Conservation (phyloP, 805 yeast genomes). For the Lachancea sp. region DNA sequence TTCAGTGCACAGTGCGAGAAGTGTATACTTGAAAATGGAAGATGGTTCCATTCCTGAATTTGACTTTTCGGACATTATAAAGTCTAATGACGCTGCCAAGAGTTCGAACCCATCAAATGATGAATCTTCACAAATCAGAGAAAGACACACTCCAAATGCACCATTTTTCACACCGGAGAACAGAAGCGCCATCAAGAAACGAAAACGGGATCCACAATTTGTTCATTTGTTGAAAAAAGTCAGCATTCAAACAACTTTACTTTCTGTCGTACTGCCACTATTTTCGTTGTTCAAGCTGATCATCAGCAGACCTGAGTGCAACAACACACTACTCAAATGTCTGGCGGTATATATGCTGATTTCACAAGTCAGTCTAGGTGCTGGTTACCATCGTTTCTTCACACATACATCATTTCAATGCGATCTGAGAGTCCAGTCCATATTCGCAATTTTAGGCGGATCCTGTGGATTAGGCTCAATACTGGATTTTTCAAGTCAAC, state of each 20-base stretch:
- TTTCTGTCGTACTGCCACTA: constrained; percentile 21
- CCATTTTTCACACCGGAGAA: background rate
- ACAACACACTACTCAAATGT: constrained; percentile 10
- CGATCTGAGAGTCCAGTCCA: constrained; percentile 14
- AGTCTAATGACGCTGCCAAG: constrained; percentile 3
- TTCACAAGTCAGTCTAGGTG: constrained; percentile 19
- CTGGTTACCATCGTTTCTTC: constrained; percentile 26
- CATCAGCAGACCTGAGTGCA: constrained; percentile 15
- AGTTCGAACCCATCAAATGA: background rate
- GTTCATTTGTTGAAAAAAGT: constrained; percentile 25
- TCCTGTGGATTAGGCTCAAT: constrained; percentile 25
- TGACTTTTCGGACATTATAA: constrained; percentile 16
- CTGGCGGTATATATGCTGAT: constrained; percentile 15
- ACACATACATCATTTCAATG: constrained; percentile 23
- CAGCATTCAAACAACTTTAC: constrained; percentile 18
- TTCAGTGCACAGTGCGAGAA: constrained; percentile 13
- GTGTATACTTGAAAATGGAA: constrained; percentile 8
- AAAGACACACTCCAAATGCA: background rate
- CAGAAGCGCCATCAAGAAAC: constrained; percentile 1
- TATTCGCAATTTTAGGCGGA: constrained; percentile 21
- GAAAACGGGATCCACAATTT: constrained; percentile 21
- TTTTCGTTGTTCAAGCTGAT: constrained; percentile 20
- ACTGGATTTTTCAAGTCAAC: constrained; percentile 34
- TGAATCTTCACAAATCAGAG: background rate
- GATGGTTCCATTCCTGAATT: constrained; percentile 20